Evolutionary conservation across 2,329 filamentous ascomycete species (phyloP).

Genomic region (Venturia carpophila): DNA sequence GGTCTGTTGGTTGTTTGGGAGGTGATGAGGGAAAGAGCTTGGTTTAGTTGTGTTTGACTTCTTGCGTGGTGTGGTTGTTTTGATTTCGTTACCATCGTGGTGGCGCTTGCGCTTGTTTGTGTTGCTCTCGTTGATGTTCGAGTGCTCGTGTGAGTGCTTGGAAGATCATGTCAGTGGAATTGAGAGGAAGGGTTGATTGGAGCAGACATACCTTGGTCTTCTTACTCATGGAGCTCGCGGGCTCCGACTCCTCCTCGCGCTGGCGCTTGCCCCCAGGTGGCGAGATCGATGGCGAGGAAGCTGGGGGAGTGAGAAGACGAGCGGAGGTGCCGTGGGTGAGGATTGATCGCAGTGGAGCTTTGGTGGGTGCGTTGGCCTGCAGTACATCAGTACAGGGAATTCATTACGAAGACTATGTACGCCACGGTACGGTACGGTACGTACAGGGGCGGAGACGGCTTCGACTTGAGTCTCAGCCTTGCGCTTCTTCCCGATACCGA

Average conservation of each 20-base stretch:
- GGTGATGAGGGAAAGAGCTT: neutral
- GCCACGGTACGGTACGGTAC: too few species aligned
- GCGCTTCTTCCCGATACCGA: neutral
- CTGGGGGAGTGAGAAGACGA: neutral
- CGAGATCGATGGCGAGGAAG: neutral
- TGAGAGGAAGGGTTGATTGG: neutral
- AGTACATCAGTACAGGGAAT: neutral
- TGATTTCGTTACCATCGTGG: neutral
- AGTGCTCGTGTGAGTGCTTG: neutral
- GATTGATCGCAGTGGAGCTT: constrained; percentile 1
- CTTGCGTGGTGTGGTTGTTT: constrained; percentile 7
- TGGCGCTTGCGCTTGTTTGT: neutral
- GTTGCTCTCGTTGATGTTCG: neutral
- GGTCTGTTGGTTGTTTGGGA: neutral
- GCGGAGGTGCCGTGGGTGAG: neutral
- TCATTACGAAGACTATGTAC: too few species aligned
- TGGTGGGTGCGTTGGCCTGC: neutral
- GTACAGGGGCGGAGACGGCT: neutral
- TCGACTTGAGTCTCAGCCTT: neutral
- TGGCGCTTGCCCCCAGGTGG: neutral
- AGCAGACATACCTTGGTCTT: neutral
- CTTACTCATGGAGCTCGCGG: neutral
- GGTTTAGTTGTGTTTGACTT: neutral
- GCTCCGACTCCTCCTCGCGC: neutral
- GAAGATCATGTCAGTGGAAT: neutral